Conservation (phyloP, 169 alveolate species). For the Plasmodium gonderi region DNA sequence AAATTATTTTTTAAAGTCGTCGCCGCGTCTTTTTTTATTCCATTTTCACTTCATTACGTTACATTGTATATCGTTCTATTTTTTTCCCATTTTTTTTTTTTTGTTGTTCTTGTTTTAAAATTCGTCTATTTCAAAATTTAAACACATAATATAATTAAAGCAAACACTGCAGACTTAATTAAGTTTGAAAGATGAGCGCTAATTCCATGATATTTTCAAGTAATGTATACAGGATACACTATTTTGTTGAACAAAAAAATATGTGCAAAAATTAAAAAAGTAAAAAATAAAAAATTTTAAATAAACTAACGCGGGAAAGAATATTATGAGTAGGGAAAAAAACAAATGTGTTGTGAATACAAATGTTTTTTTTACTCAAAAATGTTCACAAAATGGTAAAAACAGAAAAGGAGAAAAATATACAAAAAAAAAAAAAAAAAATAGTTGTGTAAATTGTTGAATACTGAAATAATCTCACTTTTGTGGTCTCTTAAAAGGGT, state of each 20-base stretch:
- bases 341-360: neutral
- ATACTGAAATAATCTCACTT: no score
- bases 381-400: neutral
- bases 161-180: neutral
- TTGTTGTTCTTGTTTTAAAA: neutral
- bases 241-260: no score
- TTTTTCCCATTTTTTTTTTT: neutral
- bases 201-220: no score
- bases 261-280: no score
- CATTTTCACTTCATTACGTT: no score
- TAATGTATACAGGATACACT: no score
- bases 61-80: no score
- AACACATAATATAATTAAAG: neutral
- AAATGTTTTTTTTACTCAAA: neutral
- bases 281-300: no score
- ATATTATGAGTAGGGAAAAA: neutral
- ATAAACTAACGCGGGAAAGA: no score
- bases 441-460: neutral
- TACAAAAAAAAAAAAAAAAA: neutral
- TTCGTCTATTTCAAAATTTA: neutral
- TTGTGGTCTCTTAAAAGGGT: constrained; percentile 18
- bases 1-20: neutral
- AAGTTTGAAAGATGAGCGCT: neutral
- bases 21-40: no score
- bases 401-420: neutral